Conservation (phyloP, 2,329 filamentous ascomycete species). For the Penicillium sp. region DNA sequence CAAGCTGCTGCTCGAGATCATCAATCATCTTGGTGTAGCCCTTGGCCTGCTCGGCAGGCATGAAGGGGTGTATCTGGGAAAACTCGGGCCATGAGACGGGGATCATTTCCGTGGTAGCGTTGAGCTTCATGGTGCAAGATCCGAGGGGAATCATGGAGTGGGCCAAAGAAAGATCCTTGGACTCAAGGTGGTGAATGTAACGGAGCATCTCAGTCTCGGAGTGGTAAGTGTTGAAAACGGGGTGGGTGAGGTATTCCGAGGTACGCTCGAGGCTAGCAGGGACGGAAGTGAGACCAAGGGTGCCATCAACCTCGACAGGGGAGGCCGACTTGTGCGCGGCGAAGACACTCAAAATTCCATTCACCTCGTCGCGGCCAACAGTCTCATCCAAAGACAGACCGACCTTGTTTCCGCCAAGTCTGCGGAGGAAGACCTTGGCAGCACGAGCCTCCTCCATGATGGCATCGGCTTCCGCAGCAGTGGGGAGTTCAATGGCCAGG, state of each 20-base stretch:
- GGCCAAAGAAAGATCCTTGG: slow-evolving; percentile 87
- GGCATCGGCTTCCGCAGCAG: slow-evolving; percentile 50
- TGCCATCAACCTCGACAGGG: slow-evolving; percentile 32
- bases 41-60: slow-evolving; percentile 58
- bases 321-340: slow-evolving; percentile 41
- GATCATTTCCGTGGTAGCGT: slow-evolving; percentile 89
- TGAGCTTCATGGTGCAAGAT: slow-evolving; percentile 98
- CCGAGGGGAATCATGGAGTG: slow-evolving; percentile 98
- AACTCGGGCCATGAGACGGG: slow-evolving; percentile 75
- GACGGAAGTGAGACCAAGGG: slow-evolving; percentile 42
- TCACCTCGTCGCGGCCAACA: slow-evolving; percentile 54
- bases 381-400: slow-evolving; percentile 78
- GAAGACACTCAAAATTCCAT: slow-evolving; percentile 57
- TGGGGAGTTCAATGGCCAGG: slow-evolving; percentile 60
- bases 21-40: slow-evolving; percentile 69
- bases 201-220: slow-evolving; percentile 91
- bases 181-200: slow-evolving; percentile 89
- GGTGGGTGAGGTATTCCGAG: slow-evolving; percentile 76
- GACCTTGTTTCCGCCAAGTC: slow-evolving; percentile 58
- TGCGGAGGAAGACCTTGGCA: slow-evolving; percentile 60
- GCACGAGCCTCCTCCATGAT: slow-evolving; percentile 51
- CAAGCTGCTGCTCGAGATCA: slow-evolving; percentile 70
- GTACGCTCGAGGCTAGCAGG: slow-evolving; percentile 62
- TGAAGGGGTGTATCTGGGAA: slow-evolving; percentile 76
- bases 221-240: slow-evolving; percentile 91